Evolutionary conservation across 768 basidiomycete genomes (phyloP), one percentile per base, ranked within the genome.

Genomic region (Gautieria morchelliformis): DNA sequence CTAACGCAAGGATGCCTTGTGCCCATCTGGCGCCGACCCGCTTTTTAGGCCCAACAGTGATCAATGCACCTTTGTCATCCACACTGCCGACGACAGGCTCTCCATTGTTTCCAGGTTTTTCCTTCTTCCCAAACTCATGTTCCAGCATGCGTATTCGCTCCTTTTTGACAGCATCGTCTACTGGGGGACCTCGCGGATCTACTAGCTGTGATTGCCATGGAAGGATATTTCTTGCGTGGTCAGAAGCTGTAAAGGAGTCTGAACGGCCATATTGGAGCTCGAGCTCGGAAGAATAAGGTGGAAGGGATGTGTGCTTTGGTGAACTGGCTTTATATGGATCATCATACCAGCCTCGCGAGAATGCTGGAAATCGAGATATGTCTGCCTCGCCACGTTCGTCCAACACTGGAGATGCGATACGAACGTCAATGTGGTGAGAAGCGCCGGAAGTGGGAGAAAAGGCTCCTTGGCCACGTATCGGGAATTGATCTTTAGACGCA

Each of bases 131-230:
- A 65, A 87, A 88, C 60, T 86, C 84, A 17, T 76, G 76, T 64
- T 86, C 81, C 10, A 88, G 74, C 83, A 86, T 85, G 6, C 83
- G 78, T 62, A 86, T 74, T 17, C 85, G 75, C 62, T 86, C 84
- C 66, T 83, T 81, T 66, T 84, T 87, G 32, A 80, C 69, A 17
- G 37, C 27, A 47, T 47, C 46, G 24, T 57, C 56, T 37, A 57
- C 39, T 20, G 46, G 32, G 15, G 56, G 48, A 22, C 46, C 30
- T 14, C 20, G 22, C 11, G 22, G 14, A 49, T 53, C 55, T 32
- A 14, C 30, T 5, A 11, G 47, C 47, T 35, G 20, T 17, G 59
- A 48, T 37, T 45, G 32, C 61, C 61, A 62, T 20, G 61, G 61
- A 17, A 62, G 41, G 20, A 56, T 19, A 33, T 51, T 53, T 17